Evolutionary conservation across 2,329 filamentous ascomycete genomes (phyloP).

Genomic region (Arthrocladium fulminans): DNA sequence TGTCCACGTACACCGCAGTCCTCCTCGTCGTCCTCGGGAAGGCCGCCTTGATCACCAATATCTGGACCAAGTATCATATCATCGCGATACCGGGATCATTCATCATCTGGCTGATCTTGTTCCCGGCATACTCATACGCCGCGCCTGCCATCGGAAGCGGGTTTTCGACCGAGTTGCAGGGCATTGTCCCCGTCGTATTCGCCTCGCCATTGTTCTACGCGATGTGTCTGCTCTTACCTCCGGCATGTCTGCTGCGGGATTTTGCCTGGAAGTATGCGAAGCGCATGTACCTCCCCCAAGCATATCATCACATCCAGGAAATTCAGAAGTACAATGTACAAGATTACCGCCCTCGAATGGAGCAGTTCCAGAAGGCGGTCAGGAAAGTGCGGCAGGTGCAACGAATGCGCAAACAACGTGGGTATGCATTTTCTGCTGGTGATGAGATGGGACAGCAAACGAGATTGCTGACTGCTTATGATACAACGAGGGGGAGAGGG

Average conservation of each 20-base stretch:
- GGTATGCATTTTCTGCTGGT: constrained; percentile 95
- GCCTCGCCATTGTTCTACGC: constrained; percentile 81
- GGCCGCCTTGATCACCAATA: constrained; percentile 86
- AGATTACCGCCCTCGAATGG: constrained; percentile 96
- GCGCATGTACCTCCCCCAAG: constrained; percentile 91
- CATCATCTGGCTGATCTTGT: constrained; percentile 80
- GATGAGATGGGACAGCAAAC: constrained; percentile 78
- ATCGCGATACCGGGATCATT: constrained; percentile 92
- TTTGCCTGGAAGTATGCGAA: constrained; percentile 96
- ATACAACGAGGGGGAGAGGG: constrained; percentile 86
- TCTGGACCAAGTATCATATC: constrained; percentile 98
- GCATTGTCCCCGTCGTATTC: constrained; percentile 73
- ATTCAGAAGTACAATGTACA: constrained; percentile 99
- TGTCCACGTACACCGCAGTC: constrained; percentile 87
- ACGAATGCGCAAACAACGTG: constrained; percentile 97
- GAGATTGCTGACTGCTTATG: constrained; percentile 89
- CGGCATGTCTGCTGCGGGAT: constrained; percentile 76
- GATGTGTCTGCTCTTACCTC: constrained; percentile 71
- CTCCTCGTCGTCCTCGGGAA: constrained; percentile 90
- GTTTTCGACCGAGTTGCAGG: constrained; percentile 75
- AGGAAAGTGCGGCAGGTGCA: constrained; percentile 97
- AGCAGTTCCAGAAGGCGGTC: constrained; percentile 99
- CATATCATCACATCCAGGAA: constrained; percentile 97
- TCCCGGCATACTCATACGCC: constrained; percentile 77
- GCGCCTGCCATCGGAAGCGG: constrained; percentile 68